phyloP scores from a whole-genome alignment of 257 asterid genomes.

The Przewalskia tangutica region DNA sequence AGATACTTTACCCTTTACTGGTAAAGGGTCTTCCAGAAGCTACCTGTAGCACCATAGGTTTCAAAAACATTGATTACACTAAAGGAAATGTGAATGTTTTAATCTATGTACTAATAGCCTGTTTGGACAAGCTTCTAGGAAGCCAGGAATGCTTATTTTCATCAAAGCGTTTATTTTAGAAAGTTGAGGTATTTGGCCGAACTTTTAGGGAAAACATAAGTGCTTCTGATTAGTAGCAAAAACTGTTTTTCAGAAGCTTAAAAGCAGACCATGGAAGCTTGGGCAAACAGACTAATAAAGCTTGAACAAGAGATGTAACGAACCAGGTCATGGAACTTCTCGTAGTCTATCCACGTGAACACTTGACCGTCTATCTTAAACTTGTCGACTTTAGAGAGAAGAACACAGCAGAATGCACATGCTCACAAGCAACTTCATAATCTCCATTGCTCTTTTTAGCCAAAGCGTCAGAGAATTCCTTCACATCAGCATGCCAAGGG shows the following conservation, averaged over 20 bases:
- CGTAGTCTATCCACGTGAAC: conserved; percentile 96
- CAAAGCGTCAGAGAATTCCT: conserved; percentile 76
- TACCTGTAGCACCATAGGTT: conserved; percentile 37
- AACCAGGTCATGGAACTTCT: conserved; percentile 91
- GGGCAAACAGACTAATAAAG: neutral
- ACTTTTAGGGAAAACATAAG: no score
- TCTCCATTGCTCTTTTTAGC: conserved; percentile 72
- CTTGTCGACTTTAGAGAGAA: conserved; percentile 75
- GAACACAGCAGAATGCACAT: conserved; percentile 97
- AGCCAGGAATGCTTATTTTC: no score
- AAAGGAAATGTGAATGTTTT: neutral
- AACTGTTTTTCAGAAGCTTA: no score
- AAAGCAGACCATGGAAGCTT: no score
- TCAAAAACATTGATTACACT: neutral
- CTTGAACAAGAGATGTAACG: conserved; percentile 6
- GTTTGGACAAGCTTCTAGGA: no score
- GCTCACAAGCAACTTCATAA: conserved; percentile 95
- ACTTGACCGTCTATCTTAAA: conserved; percentile 75
- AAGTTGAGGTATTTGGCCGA: no score
- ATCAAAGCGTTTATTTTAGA: no score
- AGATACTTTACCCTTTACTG: conserved; percentile 59
- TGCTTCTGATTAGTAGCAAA: no score
- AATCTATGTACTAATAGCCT: neutral
- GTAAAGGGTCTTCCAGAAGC: conserved; percentile 59
- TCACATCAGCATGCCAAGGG: conserved; percentile 96